Conservation (phyloP, 202 grass and related monocot genomes). For the Cymbopogon flexuosus region DNA sequence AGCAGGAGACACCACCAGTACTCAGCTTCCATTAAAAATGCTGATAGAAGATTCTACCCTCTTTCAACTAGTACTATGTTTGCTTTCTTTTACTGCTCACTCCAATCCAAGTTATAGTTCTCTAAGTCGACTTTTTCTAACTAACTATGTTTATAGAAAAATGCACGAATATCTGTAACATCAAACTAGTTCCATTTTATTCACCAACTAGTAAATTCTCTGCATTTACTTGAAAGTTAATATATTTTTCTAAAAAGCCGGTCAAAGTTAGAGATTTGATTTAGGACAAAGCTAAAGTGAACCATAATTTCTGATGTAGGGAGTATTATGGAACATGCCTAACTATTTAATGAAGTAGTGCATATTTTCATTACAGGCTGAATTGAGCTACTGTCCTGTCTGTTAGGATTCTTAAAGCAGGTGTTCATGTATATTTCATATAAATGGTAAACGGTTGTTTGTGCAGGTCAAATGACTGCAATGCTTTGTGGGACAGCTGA, state of each 20-base stretch:
- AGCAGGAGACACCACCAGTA: not conserved
- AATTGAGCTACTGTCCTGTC: not conserved
- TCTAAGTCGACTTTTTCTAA: not conserved
- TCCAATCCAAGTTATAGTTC: not conserved
- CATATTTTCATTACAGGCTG: not conserved
- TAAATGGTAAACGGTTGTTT: not conserved
- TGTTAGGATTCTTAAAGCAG: not conserved
- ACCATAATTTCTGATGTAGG: not conserved
- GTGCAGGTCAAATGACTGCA: constrained; percentile 28
- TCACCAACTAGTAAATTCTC: not conserved
- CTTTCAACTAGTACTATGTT: not conserved
- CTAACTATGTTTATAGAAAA: not conserved
- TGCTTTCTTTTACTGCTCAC: not conserved
- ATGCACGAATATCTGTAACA: not conserved
- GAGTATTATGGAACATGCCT: not conserved
- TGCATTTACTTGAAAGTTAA: not conserved
- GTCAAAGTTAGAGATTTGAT: not conserved
- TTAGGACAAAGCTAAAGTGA: not conserved
- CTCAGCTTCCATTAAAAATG: not conserved
- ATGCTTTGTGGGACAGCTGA: constrained; percentile 48
- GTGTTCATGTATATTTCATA: not conserved
- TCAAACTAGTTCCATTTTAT: not conserved
- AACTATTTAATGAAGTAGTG: not conserved
- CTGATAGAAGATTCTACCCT: not conserved
- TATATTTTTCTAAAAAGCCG: not conserved